Percentiles rank a stretch among this genome's conserved stretches.
Evolutionary conservation across 2,329 filamentous ascomycete species (phyloP).

Genomic region (Didymella arachidicola): DNA sequence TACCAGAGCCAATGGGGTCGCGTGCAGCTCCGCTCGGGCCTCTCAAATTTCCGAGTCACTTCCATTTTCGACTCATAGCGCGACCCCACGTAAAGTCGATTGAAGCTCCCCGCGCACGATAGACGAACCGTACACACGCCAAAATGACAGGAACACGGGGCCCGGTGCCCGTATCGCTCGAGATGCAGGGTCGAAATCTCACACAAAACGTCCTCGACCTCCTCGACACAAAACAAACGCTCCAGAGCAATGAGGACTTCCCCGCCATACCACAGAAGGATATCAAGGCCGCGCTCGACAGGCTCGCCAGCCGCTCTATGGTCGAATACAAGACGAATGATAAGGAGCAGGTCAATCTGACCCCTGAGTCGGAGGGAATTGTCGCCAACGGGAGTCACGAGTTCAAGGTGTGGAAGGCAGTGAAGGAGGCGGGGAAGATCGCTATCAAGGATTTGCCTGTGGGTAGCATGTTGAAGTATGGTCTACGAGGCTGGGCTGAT

Average conservation of each 20-base stretch:
- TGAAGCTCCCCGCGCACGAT: constrained; percentile 24
- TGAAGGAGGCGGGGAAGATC: constrained; percentile 55
- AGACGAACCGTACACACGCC: constrained; percentile 21
- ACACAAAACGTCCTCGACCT: constrained; percentile 84
- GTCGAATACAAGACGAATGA: constrained; percentile 85
- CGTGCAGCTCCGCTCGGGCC: constrained; percentile 32
- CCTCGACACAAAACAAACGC: constrained; percentile 57
- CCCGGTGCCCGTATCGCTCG: constrained; percentile 56
- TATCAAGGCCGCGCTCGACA: constrained; percentile 87
- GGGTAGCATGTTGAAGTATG: constrained; percentile 25
- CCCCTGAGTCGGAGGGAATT: constrained; percentile 82
- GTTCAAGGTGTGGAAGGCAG: constrained; percentile 60
- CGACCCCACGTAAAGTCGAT: constrained; percentile 30
- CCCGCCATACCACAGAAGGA: constrained; percentile 54
- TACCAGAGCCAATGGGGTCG: constrained; percentile 27
- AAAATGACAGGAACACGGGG: constrained; percentile 57
- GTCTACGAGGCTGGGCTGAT: constrained; percentile 28
- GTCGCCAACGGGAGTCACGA: constrained; percentile 59
- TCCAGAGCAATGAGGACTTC: constrained; percentile 62
- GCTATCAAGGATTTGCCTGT: constrained; percentile 58
- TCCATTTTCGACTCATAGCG: constrained; percentile 41
- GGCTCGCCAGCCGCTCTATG: constrained; percentile 85
- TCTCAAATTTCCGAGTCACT: constrained; percentile 32
- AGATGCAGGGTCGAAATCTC: constrained; percentile 59
- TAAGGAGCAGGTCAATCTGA: constrained; percentile 77